Conservation (phyloP, 805 yeast species). For the Candida sanyiensis region DNA sequence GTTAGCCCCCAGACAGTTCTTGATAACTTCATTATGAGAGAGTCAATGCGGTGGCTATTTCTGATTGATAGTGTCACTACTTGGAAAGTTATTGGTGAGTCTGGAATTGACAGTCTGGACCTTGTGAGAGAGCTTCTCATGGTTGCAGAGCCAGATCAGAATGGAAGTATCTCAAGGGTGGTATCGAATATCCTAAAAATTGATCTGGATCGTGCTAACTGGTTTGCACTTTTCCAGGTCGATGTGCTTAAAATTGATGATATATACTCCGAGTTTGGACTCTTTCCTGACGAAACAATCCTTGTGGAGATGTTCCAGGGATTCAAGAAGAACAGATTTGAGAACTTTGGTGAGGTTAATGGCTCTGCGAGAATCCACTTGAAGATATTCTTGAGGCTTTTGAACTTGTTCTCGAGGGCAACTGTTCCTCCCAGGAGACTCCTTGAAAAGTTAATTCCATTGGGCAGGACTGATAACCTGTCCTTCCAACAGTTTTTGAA, state of each 20-base stretch:
- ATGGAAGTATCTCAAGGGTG: conserved; percentile 10
- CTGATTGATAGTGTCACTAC: conserved; percentile 7
- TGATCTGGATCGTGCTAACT: not conserved
- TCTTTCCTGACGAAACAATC: conserved; percentile 16
- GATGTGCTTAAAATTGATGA: conserved; percentile 11
- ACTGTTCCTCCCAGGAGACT: conserved; percentile 13
- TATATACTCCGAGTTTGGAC: conserved; percentile 5
- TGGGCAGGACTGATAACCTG: conserved; percentile 13
- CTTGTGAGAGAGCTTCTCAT: conserved; percentile 14
- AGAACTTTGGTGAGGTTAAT: conserved; percentile 15
- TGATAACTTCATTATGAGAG: conserved; percentile 11
- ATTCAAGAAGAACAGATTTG: conserved; percentile 19
- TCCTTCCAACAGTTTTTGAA: conserved; percentile 17
- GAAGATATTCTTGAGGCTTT: conserved; percentile 18
- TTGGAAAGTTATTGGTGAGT: conserved; percentile 12
- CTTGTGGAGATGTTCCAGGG: conserved; percentile 17
- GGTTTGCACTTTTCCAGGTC: conserved; percentile 4
- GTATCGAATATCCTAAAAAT: conserved; percentile 5
- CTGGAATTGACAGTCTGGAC: conserved; percentile 12
- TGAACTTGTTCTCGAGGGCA: conserved; percentile 8
- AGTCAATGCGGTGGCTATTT: conserved; percentile 18
- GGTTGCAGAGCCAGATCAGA: conserved; percentile 2
- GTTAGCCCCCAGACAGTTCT: conserved; percentile 9
- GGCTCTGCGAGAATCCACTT: conserved; percentile 6
- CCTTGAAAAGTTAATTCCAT: conserved; percentile 20